Conservation (phyloP, 148 eudicot species). For the Silene conica region DNA sequence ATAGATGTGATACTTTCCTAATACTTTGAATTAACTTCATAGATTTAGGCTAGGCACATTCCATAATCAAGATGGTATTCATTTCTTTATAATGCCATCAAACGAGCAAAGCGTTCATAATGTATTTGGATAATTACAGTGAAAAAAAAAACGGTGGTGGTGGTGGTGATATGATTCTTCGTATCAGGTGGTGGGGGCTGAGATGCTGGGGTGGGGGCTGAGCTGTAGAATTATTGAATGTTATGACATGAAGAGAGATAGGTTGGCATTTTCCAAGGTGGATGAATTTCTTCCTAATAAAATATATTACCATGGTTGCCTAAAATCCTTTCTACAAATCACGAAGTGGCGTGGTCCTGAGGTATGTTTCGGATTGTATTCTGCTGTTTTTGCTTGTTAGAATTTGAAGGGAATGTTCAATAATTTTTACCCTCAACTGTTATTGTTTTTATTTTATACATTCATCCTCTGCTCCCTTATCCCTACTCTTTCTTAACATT, state of each 20-base stretch:
- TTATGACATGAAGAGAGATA: conserved; percentile 83
- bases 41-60: too few relatives aligned
- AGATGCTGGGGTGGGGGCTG: too few relatives aligned
- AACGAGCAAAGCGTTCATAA: too few relatives aligned
- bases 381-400: conserved; percentile 6
- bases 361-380: conserved; percentile 34
- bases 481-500: conserved; percentile 9
- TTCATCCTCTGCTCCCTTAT: conserved; percentile 4
- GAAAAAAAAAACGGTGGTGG: too few relatives aligned
- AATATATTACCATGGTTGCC: conserved; percentile 93
- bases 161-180: too few relatives aligned
- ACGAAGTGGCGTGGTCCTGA: conserved; percentile 98
- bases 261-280: conserved; percentile 82
- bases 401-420: neutral
- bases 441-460: conserved; percentile 1
- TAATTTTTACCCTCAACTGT: neutral
- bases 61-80: too few relatives aligned
- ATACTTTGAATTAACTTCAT: too few relatives aligned
- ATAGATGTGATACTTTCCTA: too few relatives aligned
- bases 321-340: conserved; percentile 79
- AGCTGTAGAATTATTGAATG: too few relatives aligned
- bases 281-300: conserved; percentile 76
- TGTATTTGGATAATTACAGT: too few relatives aligned
- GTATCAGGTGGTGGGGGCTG: too few relatives aligned
- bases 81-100: too few relatives aligned